A percentile compares a stretch with the other conserved stretches of the same genome.
phyloP scores from a whole-genome alignment of 345 rosid species.

The Noccaea bulbosa region DNA sequence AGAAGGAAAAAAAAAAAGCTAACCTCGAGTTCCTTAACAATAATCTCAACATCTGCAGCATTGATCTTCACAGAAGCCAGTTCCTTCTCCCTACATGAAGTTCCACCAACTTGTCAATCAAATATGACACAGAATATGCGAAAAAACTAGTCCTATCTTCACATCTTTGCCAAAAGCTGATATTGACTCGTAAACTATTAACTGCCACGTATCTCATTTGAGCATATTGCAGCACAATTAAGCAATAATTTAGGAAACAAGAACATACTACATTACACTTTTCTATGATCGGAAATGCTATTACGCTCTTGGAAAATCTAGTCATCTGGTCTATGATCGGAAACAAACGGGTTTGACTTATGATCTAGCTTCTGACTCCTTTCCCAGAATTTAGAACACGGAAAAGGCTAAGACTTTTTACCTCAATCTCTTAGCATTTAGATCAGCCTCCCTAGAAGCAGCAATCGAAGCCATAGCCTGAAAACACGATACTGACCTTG shows the following conservation, averaged over 20 bases:
- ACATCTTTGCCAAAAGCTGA: background rate
- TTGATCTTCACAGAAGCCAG: constrained; percentile 96
- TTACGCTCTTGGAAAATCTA: no score
- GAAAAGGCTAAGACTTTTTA: constrained; percentile 16
- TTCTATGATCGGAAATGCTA: no score
- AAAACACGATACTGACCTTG: constrained; percentile 6
- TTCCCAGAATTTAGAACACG: constrained; percentile 1
- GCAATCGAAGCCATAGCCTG: constrained; percentile 99
- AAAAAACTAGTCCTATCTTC: constrained; percentile 8
- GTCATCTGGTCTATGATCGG: background rate
- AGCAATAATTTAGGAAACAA: no score
- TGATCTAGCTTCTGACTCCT: constrained; percentile 8
- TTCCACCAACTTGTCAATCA: constrained; percentile 7
- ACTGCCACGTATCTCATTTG: background rate
- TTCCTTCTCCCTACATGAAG: constrained; percentile 75
- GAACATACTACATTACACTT: no score
- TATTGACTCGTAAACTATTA: constrained; percentile 1
- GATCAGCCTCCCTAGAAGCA: constrained; percentile 79
- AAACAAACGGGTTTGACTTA: background rate
- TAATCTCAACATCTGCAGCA: constrained; percentile 85
- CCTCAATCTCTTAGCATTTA: constrained; percentile 91
- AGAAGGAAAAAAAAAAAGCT: background rate
- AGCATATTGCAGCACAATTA: background rate
- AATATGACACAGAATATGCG: background rate
- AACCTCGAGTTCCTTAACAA: constrained; percentile 94